A percentile compares a stretch with the other conserved stretches of the same genome.
Conservation (phyloP, 345 rosid species). For the Gossypium anomalum region DNA sequence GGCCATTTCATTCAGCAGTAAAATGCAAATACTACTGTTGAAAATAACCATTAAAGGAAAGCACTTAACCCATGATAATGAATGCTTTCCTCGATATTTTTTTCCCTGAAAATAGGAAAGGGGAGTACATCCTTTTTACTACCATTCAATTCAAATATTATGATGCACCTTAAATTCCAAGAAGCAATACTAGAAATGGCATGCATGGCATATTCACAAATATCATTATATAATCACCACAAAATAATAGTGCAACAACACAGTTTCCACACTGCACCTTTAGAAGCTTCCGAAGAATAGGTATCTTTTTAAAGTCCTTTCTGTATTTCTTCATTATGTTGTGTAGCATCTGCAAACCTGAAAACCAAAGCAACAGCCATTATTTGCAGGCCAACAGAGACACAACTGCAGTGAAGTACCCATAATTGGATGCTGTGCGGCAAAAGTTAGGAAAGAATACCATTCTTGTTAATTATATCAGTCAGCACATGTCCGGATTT, state of each 20-base stretch:
- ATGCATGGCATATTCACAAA: neutral
- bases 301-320: conserved; percentile 87
- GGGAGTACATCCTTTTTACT: conserved; percentile 21
- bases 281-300: conserved; percentile 93
- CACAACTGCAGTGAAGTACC: neutral
- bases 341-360: conserved; percentile 96
- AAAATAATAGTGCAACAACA: neutral
- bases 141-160: neutral
- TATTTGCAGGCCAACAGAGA: conserved; percentile 16
- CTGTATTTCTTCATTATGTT: conserved; percentile 92
- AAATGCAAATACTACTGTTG: neutral
- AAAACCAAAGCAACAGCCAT: conserved; percentile 24
- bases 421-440: conserved; percentile 9
- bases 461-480: conserved; percentile 89
- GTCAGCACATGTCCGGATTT: conserved; percentile 69
- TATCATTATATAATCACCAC: neutral
- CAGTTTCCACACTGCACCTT: conserved; percentile 50
- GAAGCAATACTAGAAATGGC: neutral
- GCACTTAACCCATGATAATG: neutral
- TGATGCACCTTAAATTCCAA: neutral
- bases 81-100: neutral
- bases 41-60: neutral
- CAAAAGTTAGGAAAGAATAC: conserved; percentile 37
- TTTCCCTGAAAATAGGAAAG: neutral
- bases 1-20: conserved; percentile 2